phyloP scores from a whole-genome alignment of 805 yeast genomes.

The Deakozyma indianensis region DNA sequence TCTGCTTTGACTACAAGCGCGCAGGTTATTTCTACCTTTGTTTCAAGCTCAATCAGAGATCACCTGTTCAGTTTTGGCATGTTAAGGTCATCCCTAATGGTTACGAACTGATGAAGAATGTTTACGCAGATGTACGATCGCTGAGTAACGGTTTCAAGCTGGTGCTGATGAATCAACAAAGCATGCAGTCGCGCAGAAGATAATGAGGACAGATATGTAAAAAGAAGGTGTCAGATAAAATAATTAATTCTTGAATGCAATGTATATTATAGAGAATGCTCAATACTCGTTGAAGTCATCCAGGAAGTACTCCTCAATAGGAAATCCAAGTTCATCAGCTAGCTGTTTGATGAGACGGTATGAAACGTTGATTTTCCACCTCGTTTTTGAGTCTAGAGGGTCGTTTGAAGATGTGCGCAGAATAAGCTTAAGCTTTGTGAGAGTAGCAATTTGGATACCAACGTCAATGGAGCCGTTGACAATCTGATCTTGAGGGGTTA shows the following conservation, averaged over 20 bases:
- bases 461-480: slow-evolving; percentile 22
- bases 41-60: slow-evolving; percentile 51
- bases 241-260: no score
- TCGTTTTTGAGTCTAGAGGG: slow-evolving; percentile 48
- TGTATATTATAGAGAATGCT: no score
- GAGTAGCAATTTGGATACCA: slow-evolving; percentile 41
- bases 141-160: slow-evolving; percentile 94
- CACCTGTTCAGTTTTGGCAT: slow-evolving; percentile 62
- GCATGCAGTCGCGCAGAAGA: not conserved
- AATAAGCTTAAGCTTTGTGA: slow-evolving; percentile 38
- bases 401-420: slow-evolving; percentile 31
- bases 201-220: not conserved
- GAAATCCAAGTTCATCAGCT: slow-evolving; percentile 51
- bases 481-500: slow-evolving; percentile 33
- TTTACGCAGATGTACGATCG: slow-evolving; percentile 78
- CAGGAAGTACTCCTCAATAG: slow-evolving; percentile 44
- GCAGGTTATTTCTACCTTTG: slow-evolving; percentile 90
- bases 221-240: not conserved
- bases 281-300: slow-evolving; percentile 15
- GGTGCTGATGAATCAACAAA: slow-evolving; percentile 12
- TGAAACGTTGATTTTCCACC: slow-evolving; percentile 66
- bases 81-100: slow-evolving; percentile 86
- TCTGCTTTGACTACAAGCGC: slow-evolving; percentile 74
- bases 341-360: slow-evolving; percentile 51
- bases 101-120: slow-evolving; percentile 59